Evolutionary conservation across 768 basidiomycete species (phyloP), one percentile per base, ranked within the genome.

Genomic region (Termitomyces sp.): DNA sequence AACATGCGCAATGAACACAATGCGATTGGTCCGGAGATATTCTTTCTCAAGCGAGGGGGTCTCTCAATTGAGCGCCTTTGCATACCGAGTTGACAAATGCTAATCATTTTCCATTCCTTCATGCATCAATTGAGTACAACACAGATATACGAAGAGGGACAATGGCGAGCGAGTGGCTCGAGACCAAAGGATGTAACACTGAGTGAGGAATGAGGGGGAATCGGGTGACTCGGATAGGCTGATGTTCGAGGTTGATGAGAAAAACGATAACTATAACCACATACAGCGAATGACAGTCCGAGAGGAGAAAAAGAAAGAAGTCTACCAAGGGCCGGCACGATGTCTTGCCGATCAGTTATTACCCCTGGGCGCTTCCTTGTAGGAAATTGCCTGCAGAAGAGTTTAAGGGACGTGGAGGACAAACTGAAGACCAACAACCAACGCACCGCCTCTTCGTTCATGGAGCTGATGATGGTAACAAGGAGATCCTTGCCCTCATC

Each of bases 401-500:
- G 40, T 45, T 45, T 28, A 26, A 19, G 37, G 37, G 31, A 26
- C 7, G n/a, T 5, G n/a, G 4, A 11, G 42, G 35, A 33, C n/a
- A 11, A 48, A 23, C 3, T 6, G n/a, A 2, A n/a, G 40, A n/a
- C 41, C 17, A 19, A 21, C 23, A 42, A 50, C 67, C 26, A 42
- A 50, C 67, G 21, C 61, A 82, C 86, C 79, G 87, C 87, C 76
- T 97, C 94, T 76, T 98, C 94, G 60, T 79, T 81, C 95, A 98
- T 98, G 67, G 96, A 89, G 63, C 80, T 75, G 70, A 94, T 77
- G 68, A 94, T 84, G 64, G 91, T 94, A 73, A 95, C 84, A 57
- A 91, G 75, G 61, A 95, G 77, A 58, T 95, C 94, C 75, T 93
- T 92, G 73, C 89, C 93, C 0, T 78, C 85, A 0, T 97, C 91